A percentile compares a stretch with the other conserved stretches of the same genome.
Evolutionary conservation across 768 basidiomycete genomes (phyloP).

Genomic region (Lactarius tabidus): DNA sequence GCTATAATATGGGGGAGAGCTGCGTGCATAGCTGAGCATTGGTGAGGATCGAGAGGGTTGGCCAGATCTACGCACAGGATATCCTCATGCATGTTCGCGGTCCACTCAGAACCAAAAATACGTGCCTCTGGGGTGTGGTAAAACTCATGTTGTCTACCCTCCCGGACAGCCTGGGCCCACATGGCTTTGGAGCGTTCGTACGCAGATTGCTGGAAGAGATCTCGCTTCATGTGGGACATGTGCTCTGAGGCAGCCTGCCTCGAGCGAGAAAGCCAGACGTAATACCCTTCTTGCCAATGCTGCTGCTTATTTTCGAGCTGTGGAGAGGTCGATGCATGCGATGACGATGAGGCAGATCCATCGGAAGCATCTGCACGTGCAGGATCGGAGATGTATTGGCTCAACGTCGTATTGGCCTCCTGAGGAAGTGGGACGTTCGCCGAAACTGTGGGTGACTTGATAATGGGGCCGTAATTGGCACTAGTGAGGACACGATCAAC

Average conservation of each 20-base stretch:
- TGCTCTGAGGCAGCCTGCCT: conserved; percentile 52
- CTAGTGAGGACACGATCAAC: conserved; percentile 29
- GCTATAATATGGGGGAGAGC: conserved; percentile 34
- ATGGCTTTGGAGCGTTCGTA: conserved; percentile 40
- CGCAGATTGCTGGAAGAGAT: conserved; percentile 48
- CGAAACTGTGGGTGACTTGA: conserved; percentile 19
- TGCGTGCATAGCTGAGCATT: conserved; percentile 4
- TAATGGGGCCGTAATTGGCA: conserved; percentile 18
- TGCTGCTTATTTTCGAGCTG: conserved; percentile 38
- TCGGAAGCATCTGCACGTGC: conserved; percentile 5
- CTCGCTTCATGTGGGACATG: conserved; percentile 54
- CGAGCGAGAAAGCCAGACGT: conserved; percentile 62
- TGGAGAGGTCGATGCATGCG: neutral
- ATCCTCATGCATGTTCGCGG: conserved; percentile 20
- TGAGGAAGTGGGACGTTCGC: conserved; percentile 19
- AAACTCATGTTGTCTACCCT: conserved; percentile 35
- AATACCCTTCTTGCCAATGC: conserved; percentile 74
- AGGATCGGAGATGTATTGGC: conserved; percentile 32
- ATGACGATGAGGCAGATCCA: conserved; percentile 10
- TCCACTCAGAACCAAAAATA: conserved; percentile 21
- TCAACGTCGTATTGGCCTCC: conserved; percentile 26
- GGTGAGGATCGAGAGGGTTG: neutral
- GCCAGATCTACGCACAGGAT: conserved; percentile 20
- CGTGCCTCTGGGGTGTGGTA: conserved; percentile 18
- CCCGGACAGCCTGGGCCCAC: conserved; percentile 50